Evolutionary conservation across 169 alveolate genomes (phyloP).

Genomic region (Eimeria acervulina): DNA sequence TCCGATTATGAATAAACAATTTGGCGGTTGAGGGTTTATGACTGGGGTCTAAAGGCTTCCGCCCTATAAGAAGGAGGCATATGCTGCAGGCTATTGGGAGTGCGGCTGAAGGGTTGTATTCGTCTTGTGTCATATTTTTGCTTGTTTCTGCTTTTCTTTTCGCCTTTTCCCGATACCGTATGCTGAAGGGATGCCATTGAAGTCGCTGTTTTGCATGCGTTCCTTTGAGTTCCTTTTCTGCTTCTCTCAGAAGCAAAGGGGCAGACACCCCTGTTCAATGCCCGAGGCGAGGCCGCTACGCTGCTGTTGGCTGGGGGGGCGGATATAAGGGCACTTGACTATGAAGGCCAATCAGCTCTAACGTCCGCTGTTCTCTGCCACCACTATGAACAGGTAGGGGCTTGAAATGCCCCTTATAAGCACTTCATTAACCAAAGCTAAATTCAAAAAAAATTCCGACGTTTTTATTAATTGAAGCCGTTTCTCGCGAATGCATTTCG

Average conservation of each 20-base stretch:
- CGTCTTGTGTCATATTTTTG: too few relatives aligned
- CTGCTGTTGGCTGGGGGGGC: slow-evolving; percentile 67
- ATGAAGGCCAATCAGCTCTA: slow-evolving; percentile 64
- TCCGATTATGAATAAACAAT: too few relatives aligned
- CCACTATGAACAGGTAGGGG: slow-evolving; percentile 67
- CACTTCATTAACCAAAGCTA: too few relatives aligned
- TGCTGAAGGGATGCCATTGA: not conserved
- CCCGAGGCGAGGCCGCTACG: slow-evolving; percentile 47
- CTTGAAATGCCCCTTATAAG: too few relatives aligned
- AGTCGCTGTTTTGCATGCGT: not conserved
- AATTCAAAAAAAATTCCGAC: too few relatives aligned
- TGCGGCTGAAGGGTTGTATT: too few relatives aligned
- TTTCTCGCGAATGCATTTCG: too few relatives aligned
- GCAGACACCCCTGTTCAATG: slow-evolving; percentile 63
- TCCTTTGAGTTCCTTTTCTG: not conserved
- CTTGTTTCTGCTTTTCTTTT: not conserved
- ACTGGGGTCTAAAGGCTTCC: too few relatives aligned
- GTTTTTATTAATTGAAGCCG: too few relatives aligned
- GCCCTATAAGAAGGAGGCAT: too few relatives aligned
- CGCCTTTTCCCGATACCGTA: not conserved
- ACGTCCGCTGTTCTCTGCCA: slow-evolving; percentile 44
- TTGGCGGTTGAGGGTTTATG: too few relatives aligned
- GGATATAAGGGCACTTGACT: slow-evolving; percentile 14
- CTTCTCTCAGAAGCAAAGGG: not conserved
- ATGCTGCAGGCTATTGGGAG: not conserved